Conservation (phyloP, 2,329 filamentous ascomycete genomes). For the Botrytis aclada region DNA sequence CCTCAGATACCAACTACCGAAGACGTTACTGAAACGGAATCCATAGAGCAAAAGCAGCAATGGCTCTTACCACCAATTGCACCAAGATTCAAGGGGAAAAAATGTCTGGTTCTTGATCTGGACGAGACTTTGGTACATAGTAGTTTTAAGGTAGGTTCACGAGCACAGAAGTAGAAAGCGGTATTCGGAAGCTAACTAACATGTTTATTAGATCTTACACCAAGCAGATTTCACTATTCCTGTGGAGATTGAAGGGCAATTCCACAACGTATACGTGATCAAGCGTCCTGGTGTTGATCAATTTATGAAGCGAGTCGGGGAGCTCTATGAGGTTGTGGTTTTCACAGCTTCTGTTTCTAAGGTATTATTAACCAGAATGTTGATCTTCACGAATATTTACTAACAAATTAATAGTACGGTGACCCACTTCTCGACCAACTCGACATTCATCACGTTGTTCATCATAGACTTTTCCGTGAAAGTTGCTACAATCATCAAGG, state of each 20-base stretch:
- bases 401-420: conserved; percentile 64
- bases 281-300: conserved; percentile 98
- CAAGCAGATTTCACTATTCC: conserved; percentile 99
- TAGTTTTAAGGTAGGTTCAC: conserved; percentile 80
- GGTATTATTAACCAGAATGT: conserved; percentile 48
- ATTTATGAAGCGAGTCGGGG: conserved; percentile 97
- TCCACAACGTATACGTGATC: conserved; percentile 99
- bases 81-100: conserved; percentile 78
- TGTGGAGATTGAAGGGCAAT: conserved; percentile 97
- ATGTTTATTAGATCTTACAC: conserved; percentile 70
- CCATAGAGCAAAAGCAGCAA: conserved; percentile 36
- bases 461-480: conserved; percentile 93
- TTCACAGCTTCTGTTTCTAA: conserved; percentile 99
- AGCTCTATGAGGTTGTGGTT: conserved; percentile 96
- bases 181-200: conserved; percentile 15
- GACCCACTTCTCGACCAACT: conserved; percentile 94
- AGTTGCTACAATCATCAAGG: conserved; percentile 99
- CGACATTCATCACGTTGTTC: conserved; percentile 94
- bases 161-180: neutral
- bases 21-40: conserved; percentile 27
- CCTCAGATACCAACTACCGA: conserved; percentile 33
- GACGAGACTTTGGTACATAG: conserved; percentile 98
- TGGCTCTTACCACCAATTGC: conserved; percentile 74
- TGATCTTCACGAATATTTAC: neutral
- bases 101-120: conserved; percentile 91